phyloP scores from a whole-genome alignment of 2,329 filamentous ascomycete genomes.

The Ceratocystis smalleyi region DNA sequence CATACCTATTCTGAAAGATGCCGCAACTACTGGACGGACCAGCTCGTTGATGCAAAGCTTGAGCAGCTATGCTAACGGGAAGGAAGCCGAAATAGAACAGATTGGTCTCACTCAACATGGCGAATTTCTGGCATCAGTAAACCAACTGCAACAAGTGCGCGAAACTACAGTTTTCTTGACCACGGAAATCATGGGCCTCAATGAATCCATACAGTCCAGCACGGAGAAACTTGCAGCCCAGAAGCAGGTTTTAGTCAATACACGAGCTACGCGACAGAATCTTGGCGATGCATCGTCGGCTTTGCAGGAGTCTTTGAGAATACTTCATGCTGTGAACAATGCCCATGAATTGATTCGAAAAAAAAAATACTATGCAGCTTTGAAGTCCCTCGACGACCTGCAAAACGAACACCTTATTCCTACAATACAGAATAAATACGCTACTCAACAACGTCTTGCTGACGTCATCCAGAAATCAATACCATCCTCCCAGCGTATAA shows the following conservation, averaged over 20 bases:
- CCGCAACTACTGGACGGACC: constrained; percentile 42
- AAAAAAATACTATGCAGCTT: constrained; percentile 88
- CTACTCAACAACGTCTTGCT: constrained; percentile 86
- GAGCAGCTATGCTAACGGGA: constrained; percentile 61
- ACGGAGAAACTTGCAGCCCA: constrained; percentile 89
- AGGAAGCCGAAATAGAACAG: constrained; percentile 80
- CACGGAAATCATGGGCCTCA: constrained; percentile 77
- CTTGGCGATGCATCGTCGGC: constrained; percentile 85
- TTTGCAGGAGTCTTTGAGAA: constrained; percentile 78
- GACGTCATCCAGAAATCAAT: constrained; percentile 94
- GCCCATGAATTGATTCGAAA: constrained; percentile 81
- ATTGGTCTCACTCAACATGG: constrained; percentile 95
- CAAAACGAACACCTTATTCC: constrained; percentile 82
- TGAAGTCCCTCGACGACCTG: constrained; percentile 85
- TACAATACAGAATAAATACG: constrained; percentile 62
- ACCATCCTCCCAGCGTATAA: constrained; percentile 77
- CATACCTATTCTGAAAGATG: constrained; percentile 87
- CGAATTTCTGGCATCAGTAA: constrained; percentile 86
- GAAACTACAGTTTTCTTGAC: constrained; percentile 82
- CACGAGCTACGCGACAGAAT: constrained; percentile 80
- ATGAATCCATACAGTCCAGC: constrained; percentile 86
- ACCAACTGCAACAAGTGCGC: constrained; percentile 79
- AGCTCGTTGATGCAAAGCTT: constrained; percentile 18
- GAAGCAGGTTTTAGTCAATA: constrained; percentile 88
- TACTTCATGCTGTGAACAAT: constrained; percentile 82